Base-by-base conservation (phyloP, 108 stramenopile genomes). In the Pseudonitzschia pungens region DNA sequence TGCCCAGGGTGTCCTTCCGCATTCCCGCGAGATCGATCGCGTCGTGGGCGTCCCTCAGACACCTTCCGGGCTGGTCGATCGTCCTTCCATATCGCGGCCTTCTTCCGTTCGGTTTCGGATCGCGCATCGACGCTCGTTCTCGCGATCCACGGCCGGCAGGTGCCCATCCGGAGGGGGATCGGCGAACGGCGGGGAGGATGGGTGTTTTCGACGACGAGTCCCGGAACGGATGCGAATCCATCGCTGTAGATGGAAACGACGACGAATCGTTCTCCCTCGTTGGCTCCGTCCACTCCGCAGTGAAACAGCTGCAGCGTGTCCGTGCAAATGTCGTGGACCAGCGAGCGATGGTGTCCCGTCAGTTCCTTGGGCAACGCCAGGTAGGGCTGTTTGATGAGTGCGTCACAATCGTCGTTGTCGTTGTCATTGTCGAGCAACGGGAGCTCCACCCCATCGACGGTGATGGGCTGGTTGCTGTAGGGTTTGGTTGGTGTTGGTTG, bases 91-190 rank as follows among this genome's bases (percentile, higher is more conserved):
- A 81, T 75, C 7, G 57, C 22, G 58, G 53, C 68, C 0, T 54
- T 64, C 28, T 77, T 76, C 2, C 64, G 22, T 45, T 69, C 60
- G 21, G 87, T 90, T 48, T 67, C 71, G 31, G 66, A 45, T 58
- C 76, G 66, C 16, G 51, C 16, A 65, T 72, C 64, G 21, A n/a
- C 22, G 22, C 69, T 36, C 21, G 58, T 69, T 14, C 68, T 81
- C 75, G 75, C 77, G 43, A 80, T 86, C 93, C 93, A 94, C 44
- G 93, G 93, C 54, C 69, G 68, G 70, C 77, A 71, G 4, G 57
- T 24, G 11, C 56, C 57, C n/a, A 8, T 28, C 55, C 54, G 16
- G 24, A 65, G 12, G 15, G 45, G 18, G 69, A 45, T 20, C 28
- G 72, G 18, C 43, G 22, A 0, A 62, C 56, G 26, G 32, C 20